phyloP scores from a whole-genome alignment of 1,284 basidiomycete species.

The Naganishia sp. region DNA sequence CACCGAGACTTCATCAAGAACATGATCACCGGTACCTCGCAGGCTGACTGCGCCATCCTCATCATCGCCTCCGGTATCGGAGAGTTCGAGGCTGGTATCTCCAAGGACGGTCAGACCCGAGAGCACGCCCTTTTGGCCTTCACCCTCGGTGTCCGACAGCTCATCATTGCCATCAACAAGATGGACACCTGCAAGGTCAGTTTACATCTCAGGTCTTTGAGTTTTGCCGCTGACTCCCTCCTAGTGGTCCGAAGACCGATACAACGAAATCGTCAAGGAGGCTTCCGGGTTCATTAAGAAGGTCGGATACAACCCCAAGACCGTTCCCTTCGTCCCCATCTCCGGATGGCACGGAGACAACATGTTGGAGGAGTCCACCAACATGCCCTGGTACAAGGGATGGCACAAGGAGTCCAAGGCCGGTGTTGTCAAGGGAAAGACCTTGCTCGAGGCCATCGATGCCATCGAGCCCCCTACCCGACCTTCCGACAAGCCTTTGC shows the following conservation, averaged over 20 bases:
- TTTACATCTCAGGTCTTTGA: constrained; percentile 14
- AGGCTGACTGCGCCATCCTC: constrained; percentile 99
- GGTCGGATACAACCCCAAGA: constrained; percentile 99
- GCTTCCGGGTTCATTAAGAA: constrained; percentile 99
- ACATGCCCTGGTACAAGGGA: constrained; percentile 99
- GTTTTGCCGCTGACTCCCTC: constrained; percentile 32
- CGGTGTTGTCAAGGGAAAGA: constrained; percentile 94
- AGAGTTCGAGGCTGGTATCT: constrained; percentile 99
- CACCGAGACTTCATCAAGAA: constrained; percentile 99
- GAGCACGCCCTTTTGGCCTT: constrained; percentile 99
- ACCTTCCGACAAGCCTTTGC: constrained; percentile 99
- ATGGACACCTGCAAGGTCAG: constrained; percentile 94
- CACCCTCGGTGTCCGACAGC: constrained; percentile 99
- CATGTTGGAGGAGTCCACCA: constrained; percentile 97
- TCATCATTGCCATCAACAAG: constrained; percentile 99
- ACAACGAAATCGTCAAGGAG: constrained; percentile 99
- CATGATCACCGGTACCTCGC: constrained; percentile 99
- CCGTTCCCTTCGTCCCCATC: constrained; percentile 98
- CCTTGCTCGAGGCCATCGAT: constrained; percentile 98
- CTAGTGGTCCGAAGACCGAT: constrained; percentile 97
- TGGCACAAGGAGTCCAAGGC: constrained; percentile 95
- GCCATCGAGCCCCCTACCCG: constrained; percentile 96
- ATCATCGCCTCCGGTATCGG: constrained; percentile 99
- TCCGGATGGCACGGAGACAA: constrained; percentile 99
- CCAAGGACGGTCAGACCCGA: constrained; percentile 99